Evolutionary conservation across 768 basidiomycete species (phyloP).

Genomic region (Pilatotrama ljubarskyi): DNA sequence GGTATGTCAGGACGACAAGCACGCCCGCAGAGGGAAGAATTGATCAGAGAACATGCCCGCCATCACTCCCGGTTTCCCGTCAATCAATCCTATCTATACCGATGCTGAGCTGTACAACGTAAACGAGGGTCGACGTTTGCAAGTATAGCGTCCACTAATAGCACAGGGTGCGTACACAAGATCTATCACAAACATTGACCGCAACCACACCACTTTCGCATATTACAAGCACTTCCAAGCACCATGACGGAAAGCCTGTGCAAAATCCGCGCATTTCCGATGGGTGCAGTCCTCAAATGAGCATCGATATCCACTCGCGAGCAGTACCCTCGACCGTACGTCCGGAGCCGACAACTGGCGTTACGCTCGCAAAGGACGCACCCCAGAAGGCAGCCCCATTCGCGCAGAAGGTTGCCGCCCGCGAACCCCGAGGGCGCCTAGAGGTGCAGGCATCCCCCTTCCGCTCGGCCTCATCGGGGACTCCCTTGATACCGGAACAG

Average conservation of each 20-base stretch:
- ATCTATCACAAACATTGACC: slow-evolving; percentile 6
- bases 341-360: neutral
- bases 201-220: neutral
- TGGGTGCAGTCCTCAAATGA: no score
- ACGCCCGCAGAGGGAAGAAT: neutral
- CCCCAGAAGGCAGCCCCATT: slow-evolving; percentile 25
- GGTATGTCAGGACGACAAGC: slow-evolving; percentile 1
- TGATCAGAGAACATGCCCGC: neutral
- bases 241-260: neutral
- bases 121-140: neutral
- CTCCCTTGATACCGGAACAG: slow-evolving; percentile 7
- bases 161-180: slow-evolving; percentile 7
- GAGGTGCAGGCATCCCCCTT: slow-evolving; percentile 8
- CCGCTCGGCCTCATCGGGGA: slow-evolving; percentile 4
- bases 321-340: neutral
- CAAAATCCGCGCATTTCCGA: no score
- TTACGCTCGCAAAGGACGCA: slow-evolving; percentile 23
- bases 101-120: neutral
- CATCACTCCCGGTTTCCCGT: neutral
- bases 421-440: slow-evolving; percentile 16
- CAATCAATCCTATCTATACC: neutral
- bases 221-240: neutral
- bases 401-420: slow-evolving; percentile 18
- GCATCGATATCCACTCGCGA: no score
- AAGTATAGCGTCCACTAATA: slow-evolving; percentile 1